Percentiles rank a stretch among this genome's conserved stretches.
These are phyloP conservation scores for Microsporum canis DNA, from an alignment of 2,329 filamentous ascomycete genomes.

Conservation along the genomic window DNA sequence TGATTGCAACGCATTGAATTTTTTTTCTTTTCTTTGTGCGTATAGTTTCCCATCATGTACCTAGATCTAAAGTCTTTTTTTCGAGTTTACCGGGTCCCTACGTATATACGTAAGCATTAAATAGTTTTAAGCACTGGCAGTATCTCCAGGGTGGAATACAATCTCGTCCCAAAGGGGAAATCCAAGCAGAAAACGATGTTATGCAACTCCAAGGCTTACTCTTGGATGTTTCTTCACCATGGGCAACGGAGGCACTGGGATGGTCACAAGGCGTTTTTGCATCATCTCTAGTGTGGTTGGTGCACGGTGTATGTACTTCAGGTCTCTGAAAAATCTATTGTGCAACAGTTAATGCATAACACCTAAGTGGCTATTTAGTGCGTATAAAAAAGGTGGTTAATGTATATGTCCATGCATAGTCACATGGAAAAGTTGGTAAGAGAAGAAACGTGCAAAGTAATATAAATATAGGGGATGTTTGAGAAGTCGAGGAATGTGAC, in stretches of 20 bases:
- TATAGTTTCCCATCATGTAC: background rate
- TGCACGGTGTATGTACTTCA: background rate
- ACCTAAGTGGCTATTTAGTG: background rate
- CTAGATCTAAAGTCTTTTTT: background rate
- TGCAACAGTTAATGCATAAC: constrained; percentile 2
- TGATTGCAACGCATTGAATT: background rate
- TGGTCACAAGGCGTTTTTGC: background rate
- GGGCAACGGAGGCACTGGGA: background rate
- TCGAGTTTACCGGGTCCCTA: background rate
- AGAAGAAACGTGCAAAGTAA: background rate
- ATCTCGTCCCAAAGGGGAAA: background rate
- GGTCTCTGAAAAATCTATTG: background rate
- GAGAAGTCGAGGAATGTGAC: background rate
- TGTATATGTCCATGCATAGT: background rate
- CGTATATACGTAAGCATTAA: background rate
- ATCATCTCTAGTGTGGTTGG: background rate
- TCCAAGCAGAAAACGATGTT: background rate
- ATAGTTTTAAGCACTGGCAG: background rate
- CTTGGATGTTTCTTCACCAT: background rate
- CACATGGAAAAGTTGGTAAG: background rate
- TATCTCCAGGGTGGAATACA: background rate
- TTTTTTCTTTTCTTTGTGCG: background rate
- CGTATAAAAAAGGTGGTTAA: background rate
- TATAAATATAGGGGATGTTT: background rate
- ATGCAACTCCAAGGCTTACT: background rate